Evolutionary conservation across 176 grass and related monocot genomes (phyloP).

Genomic region (Bromus sterilis): DNA sequence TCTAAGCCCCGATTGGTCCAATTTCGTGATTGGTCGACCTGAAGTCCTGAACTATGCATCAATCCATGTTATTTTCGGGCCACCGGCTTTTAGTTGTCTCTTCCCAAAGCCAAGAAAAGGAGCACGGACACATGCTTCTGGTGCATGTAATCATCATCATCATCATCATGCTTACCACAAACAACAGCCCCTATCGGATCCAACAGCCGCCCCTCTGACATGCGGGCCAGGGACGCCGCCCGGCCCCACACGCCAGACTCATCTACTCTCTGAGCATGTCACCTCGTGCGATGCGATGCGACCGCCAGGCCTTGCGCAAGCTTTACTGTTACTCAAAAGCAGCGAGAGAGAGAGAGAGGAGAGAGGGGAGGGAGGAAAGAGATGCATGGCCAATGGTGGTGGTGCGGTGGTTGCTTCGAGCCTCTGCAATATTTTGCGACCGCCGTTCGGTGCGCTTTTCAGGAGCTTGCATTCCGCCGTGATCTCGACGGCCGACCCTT

Average conservation of each 20-base stretch:
- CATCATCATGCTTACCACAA: conserved; percentile 21
- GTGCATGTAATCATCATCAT: conserved; percentile 18
- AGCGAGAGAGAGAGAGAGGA: not conserved
- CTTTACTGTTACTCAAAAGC: conserved; percentile 48
- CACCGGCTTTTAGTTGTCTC: conserved; percentile 23
- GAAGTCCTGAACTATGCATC: not conserved
- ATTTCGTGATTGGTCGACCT: not conserved
- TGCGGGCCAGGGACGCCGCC: not conserved
- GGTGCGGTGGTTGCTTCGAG: conserved; percentile 32
- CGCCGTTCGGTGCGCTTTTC: conserved; percentile 18
- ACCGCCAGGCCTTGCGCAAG: not conserved
- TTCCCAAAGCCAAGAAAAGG: conserved; percentile 47
- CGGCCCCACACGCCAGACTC: not conserved
- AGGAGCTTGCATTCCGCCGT: not conserved
- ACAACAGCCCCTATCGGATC: not conserved
- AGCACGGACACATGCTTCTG: conserved; percentile 7
- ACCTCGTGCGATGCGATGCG: too few relatives aligned
- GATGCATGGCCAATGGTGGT: too few relatives aligned
- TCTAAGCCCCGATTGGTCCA: not conserved
- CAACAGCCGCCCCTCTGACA: not conserved
- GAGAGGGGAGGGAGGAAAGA: not conserved
- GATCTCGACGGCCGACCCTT: conserved; percentile 22
- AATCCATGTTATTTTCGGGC: not conserved
- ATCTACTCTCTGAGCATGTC: too few relatives aligned
- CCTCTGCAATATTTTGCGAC: conserved; percentile 6